Base-by-base conservation (phyloP, 805 yeast species). In the Lipomyces kockii region DNA sequence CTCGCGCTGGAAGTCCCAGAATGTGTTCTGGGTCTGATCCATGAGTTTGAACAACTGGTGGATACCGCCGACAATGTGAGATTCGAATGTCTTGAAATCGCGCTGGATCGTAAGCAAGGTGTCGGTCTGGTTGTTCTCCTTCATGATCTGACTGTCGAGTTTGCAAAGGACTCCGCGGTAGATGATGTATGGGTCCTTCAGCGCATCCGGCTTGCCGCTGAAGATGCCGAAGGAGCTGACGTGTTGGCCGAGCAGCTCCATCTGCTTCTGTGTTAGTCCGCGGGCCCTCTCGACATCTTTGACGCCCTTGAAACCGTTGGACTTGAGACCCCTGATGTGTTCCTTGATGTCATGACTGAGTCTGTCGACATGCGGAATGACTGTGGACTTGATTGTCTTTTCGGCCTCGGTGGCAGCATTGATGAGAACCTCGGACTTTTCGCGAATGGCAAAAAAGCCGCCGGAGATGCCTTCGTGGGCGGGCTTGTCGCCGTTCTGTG, bases 121-220 rank as follows among this genome's bases (percentile, higher is more conserved):
- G 65, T 83, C 85, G 27, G 82, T 76, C 67, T 82, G 83, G 29
- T 73, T 70, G 73, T 84, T 83, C 73, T 85, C 87, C 70, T 80
- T 80, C 53, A 74, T 75, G 35, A 85, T 71, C 74, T 85, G 87
- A 35, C 72, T 75, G 12, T 77, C 78, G 3, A 84, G 81, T 58
- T 79, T 75, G 56, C 75, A 72, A 34, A 79, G 64, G 2, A 82
- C 76, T 2, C 67, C 56, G 62, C 86, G 80, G 71, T 81, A 80
- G 56, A 80, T 68, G 34, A 84, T 71, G 69, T 81, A 85, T 5
- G 88, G 88, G 70, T 85, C 88, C 51, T 76, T 76, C 58, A 76
- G 74, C 62, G 78, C 77, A 39, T 82, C 84, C 7, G 78, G 66
- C 62, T 76, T 78, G 46, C 76, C 73, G 25, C 75, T 63, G 43